Base-by-base conservation (phyloP, 1,284 basidiomycete genomes). In the Boletellus sp. region DNA sequence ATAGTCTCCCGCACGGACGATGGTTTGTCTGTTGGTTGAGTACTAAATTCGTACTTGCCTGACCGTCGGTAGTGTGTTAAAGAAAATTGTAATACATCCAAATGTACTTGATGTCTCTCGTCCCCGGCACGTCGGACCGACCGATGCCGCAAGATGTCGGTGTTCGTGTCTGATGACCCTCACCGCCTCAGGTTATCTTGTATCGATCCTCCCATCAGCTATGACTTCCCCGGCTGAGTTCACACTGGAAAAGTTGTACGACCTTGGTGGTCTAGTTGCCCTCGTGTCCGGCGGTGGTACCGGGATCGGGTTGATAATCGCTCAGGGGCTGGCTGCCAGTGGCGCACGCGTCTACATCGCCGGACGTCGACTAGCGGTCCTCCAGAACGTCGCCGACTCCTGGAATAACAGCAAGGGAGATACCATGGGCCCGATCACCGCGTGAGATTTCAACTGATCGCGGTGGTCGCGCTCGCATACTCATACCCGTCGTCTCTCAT, bases 301-400 rank as follows among this genome's bases (percentile, higher is more conserved):
- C 0, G 90, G 90, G 2, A 91, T 92, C 54, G 84, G 86, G 43
- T 68, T 85, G 54, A 86, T 86, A 81, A 89, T 90, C 51, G 76
- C 89, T 6, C 75, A 79, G 50, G 88, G 86, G 5, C 75, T 93
- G 15, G 87, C 88, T 11, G 79, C 81, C 21, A 87, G 85, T 59
- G 89, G 89, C 2, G 89, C 90, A 15, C 87, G 83, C 57, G 90
- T 93, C 15, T 93, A 93, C 65, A 87, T 93, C 59, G 82, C 81
- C 1, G 85, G 86, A 11, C 74, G 89, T 44, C 76, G 88, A 45
- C 66, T 76, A 42, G 79, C 85, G 7, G 80, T 87, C 2, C 74
- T 91, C 22, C 74, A 85, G 60, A 80, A 75, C 53, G 73, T 78
- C 24, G 72, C 77, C 16, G 67, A 71, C 39, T 71, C 69, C 16